These are phyloP conservation scores for Dictyostelium firmibasis DNA, from an alignment of 78 protist genomes.

Conservation along the genomic window DNA sequence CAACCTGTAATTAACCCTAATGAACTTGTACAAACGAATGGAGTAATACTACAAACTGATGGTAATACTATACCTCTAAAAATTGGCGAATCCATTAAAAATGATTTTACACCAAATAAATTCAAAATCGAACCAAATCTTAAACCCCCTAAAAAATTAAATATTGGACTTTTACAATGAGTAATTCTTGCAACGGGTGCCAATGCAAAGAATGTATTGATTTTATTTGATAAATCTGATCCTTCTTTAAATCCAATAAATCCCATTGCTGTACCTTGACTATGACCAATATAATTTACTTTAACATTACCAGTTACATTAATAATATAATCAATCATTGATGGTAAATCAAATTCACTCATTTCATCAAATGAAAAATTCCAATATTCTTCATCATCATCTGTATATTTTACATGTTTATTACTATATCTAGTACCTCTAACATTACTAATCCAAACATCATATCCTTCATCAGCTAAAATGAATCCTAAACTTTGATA, in stretches of 20 bases:
- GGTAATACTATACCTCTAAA: neutral
- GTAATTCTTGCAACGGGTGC: constrained; percentile 34
- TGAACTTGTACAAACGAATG: neutral
- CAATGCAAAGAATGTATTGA: neutral
- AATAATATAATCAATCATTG: neutral
- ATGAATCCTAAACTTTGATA: constrained; percentile 32
- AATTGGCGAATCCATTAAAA: neutral
- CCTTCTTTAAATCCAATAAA: neutral
- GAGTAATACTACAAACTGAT: neutral
- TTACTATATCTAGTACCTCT: constrained; percentile 37
- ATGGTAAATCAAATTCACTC: constrained; percentile 38
- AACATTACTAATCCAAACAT: constrained; percentile 59
- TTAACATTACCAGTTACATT: neutral
- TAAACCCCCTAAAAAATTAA: neutral
- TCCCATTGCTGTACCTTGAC: constrained; percentile 56
- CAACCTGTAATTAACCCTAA: neutral
- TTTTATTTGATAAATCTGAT: neutral
- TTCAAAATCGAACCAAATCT: neutral
- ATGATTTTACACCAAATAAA: neutral
- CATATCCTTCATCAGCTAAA: constrained; percentile 68
- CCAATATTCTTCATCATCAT: neutral
- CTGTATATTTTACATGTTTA: neutral
- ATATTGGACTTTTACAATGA: neutral
- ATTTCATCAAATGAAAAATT: neutral
- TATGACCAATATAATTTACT: constrained; percentile 41